phyloP scores from a whole-genome alignment of 345 rosid genomes.

The Eucalyptus shirleyi region DNA sequence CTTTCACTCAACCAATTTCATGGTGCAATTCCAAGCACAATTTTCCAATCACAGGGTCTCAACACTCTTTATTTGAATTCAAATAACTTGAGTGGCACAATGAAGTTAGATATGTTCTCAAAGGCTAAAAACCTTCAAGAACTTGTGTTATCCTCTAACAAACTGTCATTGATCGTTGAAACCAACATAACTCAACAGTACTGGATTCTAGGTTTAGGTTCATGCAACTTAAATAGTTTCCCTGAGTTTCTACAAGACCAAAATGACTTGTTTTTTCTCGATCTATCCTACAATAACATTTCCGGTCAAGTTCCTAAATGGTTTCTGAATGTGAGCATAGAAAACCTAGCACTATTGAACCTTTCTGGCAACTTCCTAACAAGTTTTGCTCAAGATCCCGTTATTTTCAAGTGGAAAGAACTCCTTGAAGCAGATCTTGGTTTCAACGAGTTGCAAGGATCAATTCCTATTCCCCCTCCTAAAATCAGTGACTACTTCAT shows the following conservation, averaged over 20 bases:
- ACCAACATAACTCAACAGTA: background rate
- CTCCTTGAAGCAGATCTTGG: background rate
- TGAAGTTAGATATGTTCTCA: background rate
- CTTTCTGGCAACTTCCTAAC: background rate
- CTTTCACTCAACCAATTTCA: background rate
- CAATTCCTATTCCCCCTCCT: background rate
- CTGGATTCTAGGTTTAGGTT: background rate
- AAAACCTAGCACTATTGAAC: accelerated
- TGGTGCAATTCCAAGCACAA: constrained; percentile 1
- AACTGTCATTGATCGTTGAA: background rate
- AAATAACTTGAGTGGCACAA: background rate
- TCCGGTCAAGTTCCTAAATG: constrained; percentile 5
- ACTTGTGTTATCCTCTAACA: background rate
- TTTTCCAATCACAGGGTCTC: background rate
- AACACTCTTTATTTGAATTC: background rate
- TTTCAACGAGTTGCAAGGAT: constrained; percentile 1
- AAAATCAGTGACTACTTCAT: accelerated
- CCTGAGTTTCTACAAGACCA: constrained; percentile 3
- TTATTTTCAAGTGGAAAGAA: background rate
- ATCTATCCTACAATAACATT: background rate
- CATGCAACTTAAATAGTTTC: background rate
- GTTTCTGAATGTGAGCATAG: background rate
- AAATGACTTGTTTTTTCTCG: accelerated
- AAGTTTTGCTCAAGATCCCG: background rate
- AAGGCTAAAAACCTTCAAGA: background rate